Conservation (phyloP, 2,329 filamentous ascomycete genomes). For the Rhynchosporium secalis region DNA sequence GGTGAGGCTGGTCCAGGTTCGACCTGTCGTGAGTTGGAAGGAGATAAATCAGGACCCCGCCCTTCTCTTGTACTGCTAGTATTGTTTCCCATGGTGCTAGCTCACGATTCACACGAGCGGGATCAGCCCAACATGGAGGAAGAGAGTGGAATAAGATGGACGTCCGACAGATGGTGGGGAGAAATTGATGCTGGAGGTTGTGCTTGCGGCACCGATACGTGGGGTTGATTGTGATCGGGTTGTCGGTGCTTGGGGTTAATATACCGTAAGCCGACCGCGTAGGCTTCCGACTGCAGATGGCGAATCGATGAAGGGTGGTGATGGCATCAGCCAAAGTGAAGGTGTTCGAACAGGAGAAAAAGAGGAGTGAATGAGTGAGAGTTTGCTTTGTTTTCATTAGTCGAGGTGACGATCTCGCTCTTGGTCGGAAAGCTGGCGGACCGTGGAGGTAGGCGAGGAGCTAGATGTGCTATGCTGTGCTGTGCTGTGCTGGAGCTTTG, state of each 20-base stretch:
- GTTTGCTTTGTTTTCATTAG: background rate
- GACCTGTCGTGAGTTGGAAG: slow-evolving; percentile 23
- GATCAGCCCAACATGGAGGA: slow-evolving; percentile 35
- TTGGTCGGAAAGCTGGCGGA: slow-evolving; percentile 1
- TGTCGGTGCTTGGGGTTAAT: background rate
- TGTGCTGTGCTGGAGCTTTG: background rate
- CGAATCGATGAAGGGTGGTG: too few relatives aligned
- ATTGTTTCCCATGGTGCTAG: slow-evolving; percentile 39
- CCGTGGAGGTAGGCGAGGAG: background rate
- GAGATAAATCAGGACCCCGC: slow-evolving; percentile 35
- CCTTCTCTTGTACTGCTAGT: slow-evolving; percentile 32
- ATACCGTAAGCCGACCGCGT: background rate
- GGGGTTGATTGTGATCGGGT: slow-evolving; percentile 16
- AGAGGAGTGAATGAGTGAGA: background rate
- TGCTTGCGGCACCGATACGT: slow-evolving; percentile 19
- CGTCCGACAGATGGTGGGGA: slow-evolving; percentile 13
- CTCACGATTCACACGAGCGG: slow-evolving; percentile 30
- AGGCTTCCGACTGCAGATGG: background rate
- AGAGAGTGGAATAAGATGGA: slow-evolving; percentile 12
- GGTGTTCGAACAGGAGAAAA: too few relatives aligned
- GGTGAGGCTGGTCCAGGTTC: slow-evolving; percentile 32
- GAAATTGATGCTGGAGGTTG: slow-evolving; percentile 7
- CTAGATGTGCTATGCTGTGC: background rate
- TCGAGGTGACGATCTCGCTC: slow-evolving; percentile 7
- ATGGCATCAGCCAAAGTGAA: background rate